Evolutionary conservation across 2,329 filamentous ascomycete genomes (phyloP).

Genomic region (Pestalotiopsis sp.): DNA sequence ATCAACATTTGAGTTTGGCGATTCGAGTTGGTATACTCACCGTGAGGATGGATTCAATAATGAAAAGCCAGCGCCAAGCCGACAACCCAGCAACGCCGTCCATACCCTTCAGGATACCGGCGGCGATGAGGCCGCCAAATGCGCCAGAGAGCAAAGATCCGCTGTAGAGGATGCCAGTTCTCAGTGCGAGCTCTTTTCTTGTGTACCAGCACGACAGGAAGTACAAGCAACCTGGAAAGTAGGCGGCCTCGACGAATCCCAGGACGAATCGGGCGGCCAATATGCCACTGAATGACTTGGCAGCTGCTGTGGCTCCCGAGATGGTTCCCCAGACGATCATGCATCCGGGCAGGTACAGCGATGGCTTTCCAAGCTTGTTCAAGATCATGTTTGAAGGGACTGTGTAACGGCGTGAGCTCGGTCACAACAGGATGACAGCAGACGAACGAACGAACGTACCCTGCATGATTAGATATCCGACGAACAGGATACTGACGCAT

Average conservation of each 20-base stretch:
- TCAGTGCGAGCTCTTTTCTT: conserved; percentile 51
- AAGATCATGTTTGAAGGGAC: conserved; percentile 42
- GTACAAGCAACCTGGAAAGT: conserved; percentile 49
- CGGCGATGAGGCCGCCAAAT: conserved; percentile 54
- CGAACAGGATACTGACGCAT: conserved; percentile 28
- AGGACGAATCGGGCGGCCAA: conserved; percentile 40
- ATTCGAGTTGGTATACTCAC: not conserved
- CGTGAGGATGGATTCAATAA: conserved; percentile 3
- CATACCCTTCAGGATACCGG: conserved; percentile 56
- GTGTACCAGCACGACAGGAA: conserved; percentile 59
- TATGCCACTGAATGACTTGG: conserved; percentile 36
- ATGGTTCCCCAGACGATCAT: conserved; percentile 45
- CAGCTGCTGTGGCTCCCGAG: conserved; percentile 40
- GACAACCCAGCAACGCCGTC: conserved; percentile 47
- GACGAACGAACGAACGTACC: conserved; percentile 11
- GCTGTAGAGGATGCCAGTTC: conserved; percentile 55
- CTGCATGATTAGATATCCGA: conserved; percentile 32
- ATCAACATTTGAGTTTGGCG: not conserved
- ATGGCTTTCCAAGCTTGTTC: conserved; percentile 42
- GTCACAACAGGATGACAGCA: not conserved
- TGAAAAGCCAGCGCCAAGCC: conserved; percentile 49
- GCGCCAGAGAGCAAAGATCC: conserved; percentile 60
- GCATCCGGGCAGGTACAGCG: conserved; percentile 40
- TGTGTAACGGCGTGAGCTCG: not conserved
- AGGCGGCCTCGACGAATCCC: conserved; percentile 44